A percentile compares a stretch with the other conserved stretches of the same genome.
Conservation (phyloP, 129 eudicot genomes). For the carrot (Daucus carota) region DNA sequence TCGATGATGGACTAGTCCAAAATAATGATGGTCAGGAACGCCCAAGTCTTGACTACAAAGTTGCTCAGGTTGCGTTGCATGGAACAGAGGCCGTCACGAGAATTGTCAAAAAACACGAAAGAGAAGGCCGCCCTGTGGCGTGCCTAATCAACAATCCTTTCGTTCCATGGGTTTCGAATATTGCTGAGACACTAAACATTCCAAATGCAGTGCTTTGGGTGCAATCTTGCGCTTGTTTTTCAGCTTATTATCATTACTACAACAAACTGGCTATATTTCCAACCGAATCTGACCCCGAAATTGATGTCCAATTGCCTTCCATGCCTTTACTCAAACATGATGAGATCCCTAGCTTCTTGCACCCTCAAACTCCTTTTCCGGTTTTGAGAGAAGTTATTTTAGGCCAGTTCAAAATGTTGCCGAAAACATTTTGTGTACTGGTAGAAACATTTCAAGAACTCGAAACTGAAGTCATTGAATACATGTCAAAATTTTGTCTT, state of each 20-base stretch:
- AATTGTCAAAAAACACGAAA: slow-evolving; percentile 27
- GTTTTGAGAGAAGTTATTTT: slow-evolving; percentile 27
- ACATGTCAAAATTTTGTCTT: slow-evolving; percentile 33
- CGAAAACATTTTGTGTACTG: slow-evolving; percentile 50
- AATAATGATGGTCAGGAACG: slow-evolving; percentile 20
- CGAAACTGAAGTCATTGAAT: slow-evolving; percentile 42
- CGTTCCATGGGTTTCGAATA: slow-evolving; percentile 66
- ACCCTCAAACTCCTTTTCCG: slow-evolving; percentile 46
- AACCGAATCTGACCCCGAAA: slow-evolving; percentile 32
- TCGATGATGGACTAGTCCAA: slow-evolving; percentile 43
- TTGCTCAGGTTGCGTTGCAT: slow-evolving; percentile 33
- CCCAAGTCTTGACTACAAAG: slow-evolving; percentile 19
- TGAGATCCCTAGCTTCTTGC: slow-evolving; percentile 66
- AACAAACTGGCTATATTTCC: slow-evolving; percentile 43
- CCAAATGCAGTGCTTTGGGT: slow-evolving; percentile 76
- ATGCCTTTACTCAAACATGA: slow-evolving; percentile 66
- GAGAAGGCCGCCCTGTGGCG: slow-evolving; percentile 43
- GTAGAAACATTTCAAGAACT: slow-evolving; percentile 76
- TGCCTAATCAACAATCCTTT: slow-evolving; percentile 64
- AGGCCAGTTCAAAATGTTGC: slow-evolving; percentile 48
- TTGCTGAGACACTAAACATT: slow-evolving; percentile 42
- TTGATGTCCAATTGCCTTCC: slow-evolving; percentile 52
- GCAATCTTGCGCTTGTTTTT: slow-evolving; percentile 69
- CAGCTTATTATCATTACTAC: slow-evolving; percentile 50
- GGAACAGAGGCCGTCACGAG: slow-evolving; percentile 27